Evolutionary conservation across 345 rosid genomes (phyloP).

Genomic region (Gossypioides kirkii): DNA sequence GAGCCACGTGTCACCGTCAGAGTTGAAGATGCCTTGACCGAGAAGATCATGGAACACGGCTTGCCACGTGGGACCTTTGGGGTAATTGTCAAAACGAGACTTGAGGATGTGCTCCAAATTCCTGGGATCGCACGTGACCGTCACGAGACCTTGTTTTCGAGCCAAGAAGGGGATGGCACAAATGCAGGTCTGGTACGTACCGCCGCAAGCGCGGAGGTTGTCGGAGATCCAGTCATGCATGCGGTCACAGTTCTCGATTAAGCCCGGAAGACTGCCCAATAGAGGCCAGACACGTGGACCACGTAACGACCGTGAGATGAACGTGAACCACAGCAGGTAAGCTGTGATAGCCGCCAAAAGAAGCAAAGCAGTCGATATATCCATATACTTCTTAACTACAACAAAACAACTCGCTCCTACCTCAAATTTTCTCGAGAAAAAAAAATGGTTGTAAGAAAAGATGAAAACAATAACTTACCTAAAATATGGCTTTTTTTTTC

Average conservation of each 20-base stretch:
- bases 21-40: conserved; percentile 89
- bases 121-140: conserved; percentile 93
- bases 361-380: conserved; percentile 52
- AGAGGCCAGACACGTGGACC: conserved; percentile 96
- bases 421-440: neutral
- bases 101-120: conserved; percentile 87
- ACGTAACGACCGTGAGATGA: conserved; percentile 68
- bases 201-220: conserved; percentile 86
- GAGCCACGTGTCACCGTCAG: conserved; percentile 92
- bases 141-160: conserved; percentile 82
- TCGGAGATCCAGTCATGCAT: conserved; percentile 98
- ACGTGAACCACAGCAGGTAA: conserved; percentile 80
- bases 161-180: conserved; percentile 83
- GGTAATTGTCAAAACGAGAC: conserved; percentile 81
- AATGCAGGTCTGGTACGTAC: conserved; percentile 97
- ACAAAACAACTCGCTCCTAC: neutral
- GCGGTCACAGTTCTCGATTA: conserved; percentile 80
- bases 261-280: conserved; percentile 87
- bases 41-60: conserved; percentile 90
- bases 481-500: neutral
- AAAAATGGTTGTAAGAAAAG: neutral
- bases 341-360: conserved; percentile 62
- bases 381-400: conserved; percentile 34
- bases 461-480: neutral
- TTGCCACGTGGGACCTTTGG: conserved; percentile 98